Evolutionary conservation across 139 green algal genomes (phyloP).

Genomic region (Chlamydomonas asymmetrica): DNA sequence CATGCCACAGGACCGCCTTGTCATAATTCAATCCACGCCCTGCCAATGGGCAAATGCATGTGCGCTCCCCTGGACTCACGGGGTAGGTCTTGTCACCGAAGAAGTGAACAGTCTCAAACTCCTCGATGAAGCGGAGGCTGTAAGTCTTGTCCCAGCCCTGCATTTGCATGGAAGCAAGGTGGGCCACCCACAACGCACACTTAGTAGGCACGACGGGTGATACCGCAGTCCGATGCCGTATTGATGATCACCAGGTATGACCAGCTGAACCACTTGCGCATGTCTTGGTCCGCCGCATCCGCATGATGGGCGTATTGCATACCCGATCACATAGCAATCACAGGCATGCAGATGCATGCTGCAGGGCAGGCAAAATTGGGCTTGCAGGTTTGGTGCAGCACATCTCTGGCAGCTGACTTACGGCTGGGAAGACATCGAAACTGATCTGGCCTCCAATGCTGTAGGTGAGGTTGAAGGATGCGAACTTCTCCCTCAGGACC

Average conservation of each 20-base stretch:
- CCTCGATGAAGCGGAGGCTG: slow-evolving; percentile 93
- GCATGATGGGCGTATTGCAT: too few species aligned
- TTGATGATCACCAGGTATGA: too few species aligned
- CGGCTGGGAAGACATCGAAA: slow-evolving; percentile 95
- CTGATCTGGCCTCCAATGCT: slow-evolving; percentile 98
- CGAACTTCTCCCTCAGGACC: slow-evolving; percentile 86
- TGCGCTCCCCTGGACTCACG: not conserved
- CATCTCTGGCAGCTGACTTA: slow-evolving; percentile 4
- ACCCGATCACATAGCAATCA: not conserved
- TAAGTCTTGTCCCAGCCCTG: slow-evolving; percentile 99
- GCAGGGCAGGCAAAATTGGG: too few species aligned
- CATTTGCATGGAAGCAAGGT: slow-evolving; percentile 15
- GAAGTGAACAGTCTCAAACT: slow-evolving; percentile 98
- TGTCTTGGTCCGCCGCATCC: too few species aligned
- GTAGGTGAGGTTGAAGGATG: slow-evolving; percentile 86
- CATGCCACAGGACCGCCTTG: too few species aligned
- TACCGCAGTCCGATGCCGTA: too few species aligned
- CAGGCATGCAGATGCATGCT: not conserved
- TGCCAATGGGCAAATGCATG: too few species aligned
- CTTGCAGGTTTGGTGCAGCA: not conserved
- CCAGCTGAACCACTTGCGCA: not conserved
- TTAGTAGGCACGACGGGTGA: not conserved
- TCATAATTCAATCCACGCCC: too few species aligned
- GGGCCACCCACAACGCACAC: not conserved
- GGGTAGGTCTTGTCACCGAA: slow-evolving; percentile 99